Base-by-base conservation (phyloP, 371 early-diverging fungal species). In the Nematocida displodere region DNA sequence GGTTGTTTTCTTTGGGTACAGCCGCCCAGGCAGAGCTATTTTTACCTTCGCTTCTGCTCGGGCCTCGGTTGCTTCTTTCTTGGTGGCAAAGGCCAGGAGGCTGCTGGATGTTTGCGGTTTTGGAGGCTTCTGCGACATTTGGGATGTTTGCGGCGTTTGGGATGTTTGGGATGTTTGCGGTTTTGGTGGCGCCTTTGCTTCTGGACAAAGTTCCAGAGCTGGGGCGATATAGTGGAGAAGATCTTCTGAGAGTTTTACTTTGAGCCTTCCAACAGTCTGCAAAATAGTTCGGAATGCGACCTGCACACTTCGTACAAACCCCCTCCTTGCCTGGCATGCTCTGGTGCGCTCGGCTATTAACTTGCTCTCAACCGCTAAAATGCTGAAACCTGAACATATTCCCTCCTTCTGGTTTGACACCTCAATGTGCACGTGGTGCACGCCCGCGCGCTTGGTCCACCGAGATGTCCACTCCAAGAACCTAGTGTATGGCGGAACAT, bases 321-420 rank as follows among this genome's bases (percentile, higher is more conserved):
- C 34, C 42, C 31, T 22, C 36, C 75, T 48, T 20, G 47, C 0
- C 36, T 53, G 33, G 33, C 61, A 49, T 3, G 33, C 11, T 17
- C 8, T 11, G 33, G 48, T 71, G 39, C 46, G 29, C 44, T 39
- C 50, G 37, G 33, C 24, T 7, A 71, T 52, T 24, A 34, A 34
- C 15, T 22, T 15, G 44, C n/a, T 44, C 29, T 55, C 62, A 34
- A 71, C 48, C 11, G 53, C 50, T 46, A 58, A 11, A 58, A 67
- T 17, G 15, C 28, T 3, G 24, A 15, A 13, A 20, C 20, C 3
- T 37, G 0, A 17, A 29, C 3, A 5, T 4, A 20, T 0, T 22
- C 7, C 22, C 22, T 2, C n/a, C 11, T 34, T 37, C 46, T 34
- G 26, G 7, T 26, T 39, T 56, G 20, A 31, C 11, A 67, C 20